Evolutionary conservation across 768 basidiomycete genomes (phyloP), one percentile per base, ranked within the genome.

Genomic region (Mycena crocata): DNA sequence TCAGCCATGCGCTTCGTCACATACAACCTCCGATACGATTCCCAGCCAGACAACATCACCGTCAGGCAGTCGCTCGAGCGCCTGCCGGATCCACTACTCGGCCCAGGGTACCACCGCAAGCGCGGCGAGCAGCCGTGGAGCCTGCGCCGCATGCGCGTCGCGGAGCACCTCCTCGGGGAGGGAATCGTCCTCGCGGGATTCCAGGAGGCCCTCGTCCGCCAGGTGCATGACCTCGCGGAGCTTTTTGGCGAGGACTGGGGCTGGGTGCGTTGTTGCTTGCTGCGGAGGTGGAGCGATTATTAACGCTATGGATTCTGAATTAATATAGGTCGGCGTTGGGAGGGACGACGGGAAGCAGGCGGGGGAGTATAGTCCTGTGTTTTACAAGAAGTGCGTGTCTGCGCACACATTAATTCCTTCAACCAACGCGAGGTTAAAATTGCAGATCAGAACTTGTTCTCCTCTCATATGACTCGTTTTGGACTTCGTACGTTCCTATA

Each of bases 281-380:
- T 48, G 35, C n/a, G n/a, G n/a, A n/a, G n/a, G n/a, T n/a, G n/a
- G n/a, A n/a, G n/a, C n/a, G n/a, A n/a, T n/a, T n/a, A n/a, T n/a
- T n/a, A n/a, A n/a, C n/a, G n/a, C 56, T 44, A 34, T 28, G 26
- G 31, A n/a, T 46, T n/a, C 30, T 57, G n/a, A 66, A 13, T 28
- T 52, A 50, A 32, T 7, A 42, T 40, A 87, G 84, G 82, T 89
- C 24, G 89, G 89, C 2, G 87, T 89, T 0, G 90, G 89, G 0
- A 79, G 90, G n/a, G 84, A 89, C 58, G 87, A 91, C 69, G 89
- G 89, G 4, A 75, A 74, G 10, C 63, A 77, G 19, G 82, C 79
- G 1, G 89, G 90, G 34, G 90, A 91, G 73, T 90, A 87, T 73
- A 83, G 82, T 69, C 87, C 89, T 0, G 85, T 90, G 64, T 90